A percentile compares a stretch with the other conserved stretches of the same genome.
Evolutionary conservation across 768 basidiomycete species (phyloP).

Genomic region (Epithele typhae): DNA sequence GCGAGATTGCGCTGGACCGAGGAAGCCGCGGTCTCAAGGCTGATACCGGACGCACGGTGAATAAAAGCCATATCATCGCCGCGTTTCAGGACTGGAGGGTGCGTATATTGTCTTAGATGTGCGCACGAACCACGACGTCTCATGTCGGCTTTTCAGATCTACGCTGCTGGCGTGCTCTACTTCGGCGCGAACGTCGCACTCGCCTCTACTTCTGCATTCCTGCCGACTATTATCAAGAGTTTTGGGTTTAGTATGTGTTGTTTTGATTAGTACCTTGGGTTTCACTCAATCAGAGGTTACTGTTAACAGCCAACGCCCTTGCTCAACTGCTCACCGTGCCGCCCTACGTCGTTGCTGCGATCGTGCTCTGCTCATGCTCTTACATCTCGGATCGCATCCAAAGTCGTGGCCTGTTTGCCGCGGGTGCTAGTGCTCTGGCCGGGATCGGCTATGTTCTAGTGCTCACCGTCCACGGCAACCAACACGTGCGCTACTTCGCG

Average conservation of each 20-base stretch:
- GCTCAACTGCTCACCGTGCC: slow-evolving; percentile 76
- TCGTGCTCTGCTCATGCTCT: slow-evolving; percentile 51
- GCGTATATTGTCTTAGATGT: neutral
- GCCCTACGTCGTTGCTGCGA: slow-evolving; percentile 69
- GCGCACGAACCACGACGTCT: too few relatives aligned
- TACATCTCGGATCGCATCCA: slow-evolving; percentile 64
- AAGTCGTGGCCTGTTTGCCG: slow-evolving; percentile 48
- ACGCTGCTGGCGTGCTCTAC: slow-evolving; percentile 67
- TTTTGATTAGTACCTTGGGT: too few relatives aligned
- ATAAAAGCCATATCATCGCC: slow-evolving; percentile 59
- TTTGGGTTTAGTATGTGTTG: slow-evolving; percentile 65
- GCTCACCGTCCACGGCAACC: slow-evolving; percentile 38
- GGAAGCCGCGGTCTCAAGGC: slow-evolving; percentile 64
- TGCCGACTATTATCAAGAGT: slow-evolving; percentile 76
- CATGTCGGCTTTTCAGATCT: slow-evolving; percentile 36
- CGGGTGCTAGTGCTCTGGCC: slow-evolving; percentile 39
- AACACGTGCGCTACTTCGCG: slow-evolving; percentile 66
- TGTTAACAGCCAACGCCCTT: slow-evolving; percentile 47
- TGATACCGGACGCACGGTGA: slow-evolving; percentile 60
- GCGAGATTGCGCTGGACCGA: slow-evolving; percentile 60
- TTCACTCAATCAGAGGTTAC: too few relatives aligned
- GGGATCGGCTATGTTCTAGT: slow-evolving; percentile 61
- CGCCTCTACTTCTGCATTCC: slow-evolving; percentile 80
- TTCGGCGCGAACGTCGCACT: slow-evolving; percentile 75
- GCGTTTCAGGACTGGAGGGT: slow-evolving; percentile 68